Evolutionary conservation across 208 protist genomes (phyloP), one percentile per base, ranked within the genome.

Genomic region (Herpetomonas samuelpessoai): DNA sequence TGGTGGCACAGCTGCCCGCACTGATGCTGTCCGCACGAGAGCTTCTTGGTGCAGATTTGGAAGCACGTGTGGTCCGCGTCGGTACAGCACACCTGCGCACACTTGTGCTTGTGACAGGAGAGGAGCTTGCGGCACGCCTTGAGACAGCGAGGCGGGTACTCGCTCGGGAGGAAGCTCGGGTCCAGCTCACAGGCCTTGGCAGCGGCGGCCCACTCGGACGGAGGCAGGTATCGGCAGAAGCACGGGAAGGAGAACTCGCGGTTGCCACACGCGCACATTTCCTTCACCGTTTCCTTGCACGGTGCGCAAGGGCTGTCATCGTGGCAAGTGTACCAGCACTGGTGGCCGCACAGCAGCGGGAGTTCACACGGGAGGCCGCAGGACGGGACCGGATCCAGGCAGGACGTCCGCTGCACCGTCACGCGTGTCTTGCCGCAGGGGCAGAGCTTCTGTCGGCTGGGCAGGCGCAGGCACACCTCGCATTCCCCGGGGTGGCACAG

Each of bases 61-160:
- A 75, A 62, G 51, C 93, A 97, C 22, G 66, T 78, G 78, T 97
- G 92, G 38, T 92, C 83, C 28, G 29, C 30, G 51, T 92, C 84
- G 9, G 71, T 78, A 70, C 91, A 97, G 76, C 91, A 97, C 29
- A 76, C 60, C 22, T 82, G 74, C 41, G 66, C 70, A 62, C 93
- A 97, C 28, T 50, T 70, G 73, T 97, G 93, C 63, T 92, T 92
- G 61, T 82, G 74, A 70, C 93, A 97, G 14, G 78, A 88, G 21
- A 94, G 68, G 56, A 62, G 53, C 58, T 62, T 76, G 49, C 73
- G 64, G 65, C 93, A 97, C 21, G 68, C 48, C 27, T 76, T 69
- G 7, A 47, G 56, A 69, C 93, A 97, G 18, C 21, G 57, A n/a
- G 83, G 77, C 1, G 87, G 88, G 38, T 77, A 82, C 14, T 19